These are phyloP conservation scores for Apophysomyces sp. DNA, from an alignment of 371 early-diverging fungal genomes.

Conservation along the genomic window DNA sequence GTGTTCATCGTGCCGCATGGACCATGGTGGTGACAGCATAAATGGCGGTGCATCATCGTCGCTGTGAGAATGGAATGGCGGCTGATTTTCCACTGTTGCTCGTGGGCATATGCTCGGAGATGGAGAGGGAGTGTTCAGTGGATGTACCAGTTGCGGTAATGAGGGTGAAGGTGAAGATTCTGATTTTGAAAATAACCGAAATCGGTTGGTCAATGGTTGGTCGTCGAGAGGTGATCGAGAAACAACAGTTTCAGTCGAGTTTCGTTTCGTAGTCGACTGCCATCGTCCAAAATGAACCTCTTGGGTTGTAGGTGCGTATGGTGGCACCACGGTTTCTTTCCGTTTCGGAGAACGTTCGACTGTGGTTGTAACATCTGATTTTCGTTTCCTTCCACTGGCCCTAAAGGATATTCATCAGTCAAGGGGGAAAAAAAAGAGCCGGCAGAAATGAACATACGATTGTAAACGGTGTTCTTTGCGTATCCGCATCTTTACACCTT, in stretches of 20 bases:
- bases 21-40: background rate
- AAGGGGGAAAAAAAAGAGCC: background rate
- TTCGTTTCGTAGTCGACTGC: slow-evolving; percentile 3
- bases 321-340: background rate
- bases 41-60: background rate
- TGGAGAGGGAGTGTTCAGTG: background rate
- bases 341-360: background rate
- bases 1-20: background rate
- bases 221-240: background rate
- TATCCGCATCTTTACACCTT: slow-evolving; percentile 89
- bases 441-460: slow-evolving; percentile 8
- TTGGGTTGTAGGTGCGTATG: slow-evolving; percentile 10
- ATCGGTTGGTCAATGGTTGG: background rate
- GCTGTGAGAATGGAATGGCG: background rate
- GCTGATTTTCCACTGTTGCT: background rate
- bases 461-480: slow-evolving; percentile 55
- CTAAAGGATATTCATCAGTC: background rate
- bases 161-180: background rate
- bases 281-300: slow-evolving; percentile 22
- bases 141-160: background rate
- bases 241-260: background rate
- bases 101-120: background rate
- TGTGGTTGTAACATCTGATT: background rate
- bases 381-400: background rate
- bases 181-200: background rate